Base-by-base conservation (phyloP, 441 rosid genomes). In the Erodium texanum region DNA sequence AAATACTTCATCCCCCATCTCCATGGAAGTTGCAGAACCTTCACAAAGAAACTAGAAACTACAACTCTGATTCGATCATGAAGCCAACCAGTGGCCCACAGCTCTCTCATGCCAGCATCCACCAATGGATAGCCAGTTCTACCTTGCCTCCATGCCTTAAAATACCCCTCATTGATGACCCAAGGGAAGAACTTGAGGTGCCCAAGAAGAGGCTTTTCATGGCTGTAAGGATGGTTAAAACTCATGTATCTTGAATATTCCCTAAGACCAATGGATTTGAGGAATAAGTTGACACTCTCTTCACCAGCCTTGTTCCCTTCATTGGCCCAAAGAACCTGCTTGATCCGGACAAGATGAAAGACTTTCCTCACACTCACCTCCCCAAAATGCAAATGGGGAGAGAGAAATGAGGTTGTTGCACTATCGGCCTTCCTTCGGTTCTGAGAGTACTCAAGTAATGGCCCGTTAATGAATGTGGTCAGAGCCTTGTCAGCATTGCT, bases 1-100 rank as follows among this genome's bases (percentile, higher is more conserved):
- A 91, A 93, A 73, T 93, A 93, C 80, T 91, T 93, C 97, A 93
- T 93, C 62, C 97, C 99, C 99, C 99, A 93, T 81, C 96, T 77
- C 97, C 97, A 93, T 0, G 99, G 99, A 76, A 94, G 89, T 77
- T 88, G 97, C 62, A 94, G 81, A 73, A 91, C 96, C 81, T 94
- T 94, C 62, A 94, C 99, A 74, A 94, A 94, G 84, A 94, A 94
- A 80, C 99, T 94, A 50, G 99, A 87, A 72, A 91, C 99, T 41
- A 94, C 97, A 1, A 94, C 93, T 76, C 99, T 76, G 74, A 94
- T 94, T 72, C 99, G 88, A 74, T 94, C 97, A 38, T 91, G 99
- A 48, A 94, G 78, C 99, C 97, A 94, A 68, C 99, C 96, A 0
- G 96, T 82, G 70, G 99, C 99, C 99, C 99, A 94, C 76, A 94